Conservation (phyloP, 2,329 filamentous ascomycete species). For the Allantophomopsis cytisporea region DNA sequence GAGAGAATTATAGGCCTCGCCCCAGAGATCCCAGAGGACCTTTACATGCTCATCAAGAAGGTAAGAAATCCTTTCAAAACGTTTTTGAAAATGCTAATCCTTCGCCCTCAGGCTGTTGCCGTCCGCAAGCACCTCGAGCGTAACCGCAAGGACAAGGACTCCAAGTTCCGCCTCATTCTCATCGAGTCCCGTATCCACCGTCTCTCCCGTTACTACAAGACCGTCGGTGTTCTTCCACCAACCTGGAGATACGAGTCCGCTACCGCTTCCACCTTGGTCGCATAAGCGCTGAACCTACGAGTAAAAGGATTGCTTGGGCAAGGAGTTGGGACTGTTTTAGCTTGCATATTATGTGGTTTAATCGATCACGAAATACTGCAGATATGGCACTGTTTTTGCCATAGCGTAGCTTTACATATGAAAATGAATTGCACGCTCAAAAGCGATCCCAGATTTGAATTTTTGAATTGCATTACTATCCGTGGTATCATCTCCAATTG, state of each 20-base stretch:
- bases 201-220: conserved; percentile 99
- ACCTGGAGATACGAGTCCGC: conserved; percentile 99
- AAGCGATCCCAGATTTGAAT: too few species aligned
- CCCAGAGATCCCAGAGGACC: conserved; percentile 96
- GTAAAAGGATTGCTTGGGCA: conserved; percentile 7
- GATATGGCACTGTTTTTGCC: too few species aligned
- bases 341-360: conserved; percentile 13
- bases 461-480: too few species aligned
- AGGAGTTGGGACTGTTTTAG: conserved; percentile 14
- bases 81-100: conserved; percentile 2
- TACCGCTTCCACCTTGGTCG: conserved; percentile 86
- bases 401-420: too few species aligned
- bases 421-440: too few species aligned
- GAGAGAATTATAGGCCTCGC: conserved; percentile 94
- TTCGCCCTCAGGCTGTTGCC: conserved; percentile 59
- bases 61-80: conserved; percentile 31
- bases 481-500: conserved; percentile 1
- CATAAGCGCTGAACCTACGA: conserved; percentile 43
- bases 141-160: conserved; percentile 99
- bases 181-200: conserved; percentile 99
- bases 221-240: conserved; percentile 69
- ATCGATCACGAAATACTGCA: too few species aligned
- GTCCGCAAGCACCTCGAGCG: conserved; percentile 99
- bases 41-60: conserved; percentile 99
- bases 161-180: conserved; percentile 99